Base-by-base conservation (phyloP, 2,329 filamentous ascomycete genomes). In the Thelonectria rubi region DNA sequence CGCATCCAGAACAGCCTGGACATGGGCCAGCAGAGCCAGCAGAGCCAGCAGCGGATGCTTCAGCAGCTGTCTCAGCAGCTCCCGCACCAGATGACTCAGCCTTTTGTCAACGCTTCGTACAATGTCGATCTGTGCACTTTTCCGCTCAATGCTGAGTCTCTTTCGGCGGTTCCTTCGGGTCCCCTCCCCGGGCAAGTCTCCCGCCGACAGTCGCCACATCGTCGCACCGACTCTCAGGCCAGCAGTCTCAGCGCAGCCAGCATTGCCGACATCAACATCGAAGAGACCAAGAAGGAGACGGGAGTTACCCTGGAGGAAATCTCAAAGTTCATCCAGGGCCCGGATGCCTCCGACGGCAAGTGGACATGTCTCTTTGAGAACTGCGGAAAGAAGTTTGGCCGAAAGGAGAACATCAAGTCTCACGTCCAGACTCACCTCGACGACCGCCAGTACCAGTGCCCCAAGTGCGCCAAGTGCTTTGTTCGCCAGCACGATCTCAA, bases 371-470 rank as follows among this genome's bases (percentile, higher is more conserved):
- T 87, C n/a, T 94, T 81, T 59, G 84, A 92, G 9, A 89, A 88
- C 26, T 99, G 95, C 77, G 86, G 89, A 69, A 97, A 97, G 77
- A 87, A 89, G 55, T 98, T 99, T 74, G 94, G 94, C n/a, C 88
- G 95, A 69, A 97, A 97, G 77, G 95, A 99, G 77, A 98, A 99
- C 79, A 97, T 98, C 82, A 97, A 97, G 76, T 97, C 94, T 1
- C 95, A 99, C 76, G 92, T 99, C 14, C 95, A 99, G 79, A 99
- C 95, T 3, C 95, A 99, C 78, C 89, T 99, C 66, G 95, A 96
- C 72, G 95, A 99, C 76, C 87, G 95, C 49, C 95, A 97, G 75
- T 99, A 93, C 80, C 90, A 92, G 77, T 99, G 95, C 79, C 93
- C 94, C 47, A 90, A 91, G 57, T 99, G 95, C 81, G 85, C 91